These are phyloP conservation scores for Chaetomiaceae sp. DNA, from an alignment of 2,329 filamentous ascomycete species.

Conservation along the genomic window DNA sequence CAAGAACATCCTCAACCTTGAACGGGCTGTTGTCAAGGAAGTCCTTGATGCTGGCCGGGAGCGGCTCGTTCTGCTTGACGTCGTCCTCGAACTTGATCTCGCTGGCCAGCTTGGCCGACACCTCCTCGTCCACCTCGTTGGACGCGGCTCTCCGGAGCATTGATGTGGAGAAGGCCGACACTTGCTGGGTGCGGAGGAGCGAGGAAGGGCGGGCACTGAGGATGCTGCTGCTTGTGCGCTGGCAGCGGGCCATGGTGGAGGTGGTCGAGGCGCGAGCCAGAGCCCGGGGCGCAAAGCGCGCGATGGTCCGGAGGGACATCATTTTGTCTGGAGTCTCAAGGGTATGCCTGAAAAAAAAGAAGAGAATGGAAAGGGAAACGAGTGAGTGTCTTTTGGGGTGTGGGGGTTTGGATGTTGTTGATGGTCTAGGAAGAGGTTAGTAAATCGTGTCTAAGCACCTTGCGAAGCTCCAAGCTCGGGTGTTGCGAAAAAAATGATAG, in stretches of 20 bases:
- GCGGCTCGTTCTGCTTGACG: conserved; percentile 65
- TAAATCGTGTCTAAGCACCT: no score
- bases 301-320: conserved; percentile 63
- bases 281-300: conserved; percentile 62
- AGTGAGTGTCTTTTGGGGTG: neutral
- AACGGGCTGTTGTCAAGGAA: conserved; percentile 84
- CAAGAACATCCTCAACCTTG: conserved; percentile 74
- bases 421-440: neutral
- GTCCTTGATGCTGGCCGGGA: conserved; percentile 75
- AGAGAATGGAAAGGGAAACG: neutral
- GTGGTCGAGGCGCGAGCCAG: conserved; percentile 53
- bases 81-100: conserved; percentile 82
- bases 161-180: conserved; percentile 49
- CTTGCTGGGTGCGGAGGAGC: conserved; percentile 35
- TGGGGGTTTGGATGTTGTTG: neutral
- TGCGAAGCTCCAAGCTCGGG: no score
- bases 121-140: conserved; percentile 65
- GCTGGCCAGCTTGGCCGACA: conserved; percentile 77
- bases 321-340: conserved; percentile 42
- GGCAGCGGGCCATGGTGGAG: conserved; percentile 45
- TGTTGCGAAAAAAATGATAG: no score
- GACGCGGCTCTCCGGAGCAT: conserved; percentile 38
- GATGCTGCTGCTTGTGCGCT: conserved; percentile 44
- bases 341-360: neutral
- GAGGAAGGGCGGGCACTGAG: conserved; percentile 41